Base-by-base conservation (phyloP, 2,329 filamentous ascomycete genomes). In the Scytalidium lignicola region DNA sequence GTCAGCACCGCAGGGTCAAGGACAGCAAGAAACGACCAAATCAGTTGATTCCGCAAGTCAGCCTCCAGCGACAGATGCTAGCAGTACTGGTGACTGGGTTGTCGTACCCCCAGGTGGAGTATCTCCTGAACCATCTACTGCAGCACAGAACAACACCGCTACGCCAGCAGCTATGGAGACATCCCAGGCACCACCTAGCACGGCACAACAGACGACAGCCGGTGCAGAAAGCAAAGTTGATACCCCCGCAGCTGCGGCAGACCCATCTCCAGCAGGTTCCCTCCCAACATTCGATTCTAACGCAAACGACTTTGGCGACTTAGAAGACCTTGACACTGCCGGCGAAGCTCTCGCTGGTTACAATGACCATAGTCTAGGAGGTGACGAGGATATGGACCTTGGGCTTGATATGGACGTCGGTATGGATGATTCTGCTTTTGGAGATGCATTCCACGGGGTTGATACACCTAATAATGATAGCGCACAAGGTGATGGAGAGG, bases 391-490 rank as follows among this genome's bases (percentile, higher is more conserved):
- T 6, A 50, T 70, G 46, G 74, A 75, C 55, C 64, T 76, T 40
- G 80, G 77, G 8, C 65, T 79, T n/a, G 76, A 79, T 62, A 65
- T 84, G 46, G 75, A 78, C 58, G 78, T 84, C 70, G 85, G 85
- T 54, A 78, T 90, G 72, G 86, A 89, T 43, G 86, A 90, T 61
- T 89, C 85, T 29, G 88, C 87, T 1, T 93, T 93, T 70, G 88
- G 87, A 2, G 87, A 93, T 58, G 88, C 88, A 1, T 89, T 92
- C 67, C 86, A 90, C 58, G 80, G 78, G 3, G 77, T 82, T 12
- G 75, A 65, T 22, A 47, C 48, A 22, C 47, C 55, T 21, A 51
- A 41, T 29, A 53, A 41, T 7, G 56, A 55, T 17, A 58, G 53
- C n/a, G 53, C 58, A 17, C 32, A 40, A 8, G 51, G 28, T 2